A percentile compares a stretch with the other conserved stretches of the same genome.
Evolutionary conservation across 257 asterid genomes (phyloP).

Genomic region (Jasminum sambac): DNA sequence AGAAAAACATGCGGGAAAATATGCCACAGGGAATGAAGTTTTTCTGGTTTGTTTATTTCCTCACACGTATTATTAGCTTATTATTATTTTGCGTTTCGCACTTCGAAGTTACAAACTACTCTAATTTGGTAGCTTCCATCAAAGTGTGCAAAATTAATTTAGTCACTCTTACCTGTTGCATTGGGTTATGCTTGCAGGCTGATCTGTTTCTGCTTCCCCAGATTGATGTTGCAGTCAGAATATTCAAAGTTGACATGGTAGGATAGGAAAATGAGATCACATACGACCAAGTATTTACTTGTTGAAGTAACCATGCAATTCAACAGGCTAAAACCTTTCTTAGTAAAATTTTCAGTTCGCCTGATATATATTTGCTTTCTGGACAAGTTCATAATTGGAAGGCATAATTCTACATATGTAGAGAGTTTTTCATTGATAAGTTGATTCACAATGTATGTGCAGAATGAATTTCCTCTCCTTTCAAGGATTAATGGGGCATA

Average conservation of each 20-base stretch:
- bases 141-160: constrained; percentile 1
- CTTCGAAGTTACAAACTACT: constrained; percentile 2
- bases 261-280: constrained; percentile 9
- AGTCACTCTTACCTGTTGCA: neutral
- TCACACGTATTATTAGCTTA: constrained; percentile 10
- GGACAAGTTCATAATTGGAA: constrained; percentile 8
- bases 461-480: constrained; percentile 56
- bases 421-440: neutral
- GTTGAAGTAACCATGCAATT: neutral
- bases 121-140: neutral
- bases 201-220: constrained; percentile 81
- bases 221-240: constrained; percentile 53
- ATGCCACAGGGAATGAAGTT: constrained; percentile 72
- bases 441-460: constrained; percentile 19
- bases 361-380: neutral
- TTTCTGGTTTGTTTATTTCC: constrained; percentile 52
- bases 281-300: neutral
- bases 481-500: constrained; percentile 43
- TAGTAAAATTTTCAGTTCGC: neutral
- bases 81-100: neutral
- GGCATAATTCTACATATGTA: neutral
- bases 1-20: constrained; percentile 62
- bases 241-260: constrained; percentile 64
- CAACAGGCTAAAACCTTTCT: neutral
- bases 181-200: constrained; percentile 51